Evolutionary conservation across 306 rosid genomes (phyloP).

Genomic region (Arachis stenosperma): DNA sequence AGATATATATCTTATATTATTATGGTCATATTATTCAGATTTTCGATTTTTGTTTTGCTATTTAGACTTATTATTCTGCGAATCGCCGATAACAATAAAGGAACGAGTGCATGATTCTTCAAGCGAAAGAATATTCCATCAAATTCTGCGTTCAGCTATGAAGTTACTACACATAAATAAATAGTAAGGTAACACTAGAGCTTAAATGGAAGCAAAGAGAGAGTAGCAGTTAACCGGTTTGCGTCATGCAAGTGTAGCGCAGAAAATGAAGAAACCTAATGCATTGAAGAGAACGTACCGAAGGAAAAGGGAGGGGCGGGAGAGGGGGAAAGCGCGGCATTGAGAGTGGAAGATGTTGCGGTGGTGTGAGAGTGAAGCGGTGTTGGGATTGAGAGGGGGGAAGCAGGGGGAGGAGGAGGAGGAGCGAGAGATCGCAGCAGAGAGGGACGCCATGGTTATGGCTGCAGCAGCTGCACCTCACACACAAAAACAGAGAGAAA

Average conservation of each 20-base stretch:
- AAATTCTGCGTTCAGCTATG: not conserved
- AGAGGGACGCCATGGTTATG: slow-evolving; percentile 49
- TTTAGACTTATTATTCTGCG: not conserved
- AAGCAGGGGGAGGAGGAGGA: slow-evolving; percentile 38
- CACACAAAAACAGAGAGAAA: slow-evolving; percentile 13
- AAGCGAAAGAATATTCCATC: not conserved
- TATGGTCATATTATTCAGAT: not conserved
- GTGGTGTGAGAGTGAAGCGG: not conserved
- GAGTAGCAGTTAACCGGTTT: too few relatives aligned
- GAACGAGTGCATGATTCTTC: not conserved
- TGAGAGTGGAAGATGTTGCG: slow-evolving; percentile 39
- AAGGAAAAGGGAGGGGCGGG: slow-evolving; percentile 35
- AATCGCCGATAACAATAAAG: not conserved
- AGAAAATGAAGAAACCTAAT: not conserved
- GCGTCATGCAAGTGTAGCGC: too few relatives aligned
- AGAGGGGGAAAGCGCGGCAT: slow-evolving; percentile 40
- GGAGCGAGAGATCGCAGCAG: slow-evolving; percentile 38
- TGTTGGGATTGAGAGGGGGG: slow-evolving; percentile 27
- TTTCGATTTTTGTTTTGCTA: not conserved
- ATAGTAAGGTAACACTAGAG: not conserved
- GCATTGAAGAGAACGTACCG: slow-evolving; percentile 35
- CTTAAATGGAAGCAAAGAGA: too few relatives aligned
- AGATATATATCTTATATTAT: not conserved
- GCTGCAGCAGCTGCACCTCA: not conserved
- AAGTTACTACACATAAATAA: slow-evolving; percentile 6